Conservation (phyloP, 495 filamentous ascomycete species). For the Penicillium silybi region DNA sequence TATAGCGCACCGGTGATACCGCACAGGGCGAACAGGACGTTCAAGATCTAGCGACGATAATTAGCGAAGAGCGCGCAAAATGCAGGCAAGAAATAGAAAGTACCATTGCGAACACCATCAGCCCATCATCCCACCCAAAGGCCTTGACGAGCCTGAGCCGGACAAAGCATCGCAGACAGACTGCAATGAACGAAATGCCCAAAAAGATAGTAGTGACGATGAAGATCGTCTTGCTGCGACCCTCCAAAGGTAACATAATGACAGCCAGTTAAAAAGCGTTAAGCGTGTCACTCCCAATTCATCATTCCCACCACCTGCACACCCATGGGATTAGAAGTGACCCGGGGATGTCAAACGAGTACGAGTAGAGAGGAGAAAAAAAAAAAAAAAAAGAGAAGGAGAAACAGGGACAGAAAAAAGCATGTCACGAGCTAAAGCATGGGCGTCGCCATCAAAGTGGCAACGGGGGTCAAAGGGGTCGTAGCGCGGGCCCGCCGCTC, state of each 20-base stretch:
- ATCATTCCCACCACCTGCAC: conserved; percentile 7
- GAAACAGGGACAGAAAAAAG: not conserved
- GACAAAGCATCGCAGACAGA: conserved; percentile 41
- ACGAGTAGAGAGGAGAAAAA: conserved; percentile 3
- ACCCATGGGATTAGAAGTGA: conserved; percentile 3
- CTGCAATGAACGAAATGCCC: conserved; percentile 33
- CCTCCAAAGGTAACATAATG: conserved; percentile 35
- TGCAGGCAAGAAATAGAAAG: not conserved
- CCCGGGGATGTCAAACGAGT: not conserved
- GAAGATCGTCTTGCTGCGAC: conserved; percentile 36
- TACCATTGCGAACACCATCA: conserved; percentile 44
- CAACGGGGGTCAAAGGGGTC: conserved; percentile 6
- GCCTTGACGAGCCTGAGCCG: conserved; percentile 35
- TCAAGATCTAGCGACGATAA: conserved; percentile 13
- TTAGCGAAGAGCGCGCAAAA: not conserved
- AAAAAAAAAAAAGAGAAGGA: too few species aligned
- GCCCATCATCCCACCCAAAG: conserved; percentile 43
- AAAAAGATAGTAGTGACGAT: conserved; percentile 39
- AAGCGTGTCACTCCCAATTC: conserved; percentile 11
- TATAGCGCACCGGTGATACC: conserved; percentile 36
- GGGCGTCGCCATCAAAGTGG: conserved; percentile 8
- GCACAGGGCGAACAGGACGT: conserved; percentile 37
- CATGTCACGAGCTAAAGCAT: conserved; percentile 14
- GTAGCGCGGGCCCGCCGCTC: conserved; percentile 3
- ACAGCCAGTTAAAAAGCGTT: conserved; percentile 3